Evolutionary conservation across 2,329 filamentous ascomycete genomes (phyloP).

Genomic region (Cordyceps tenuipes): DNA sequence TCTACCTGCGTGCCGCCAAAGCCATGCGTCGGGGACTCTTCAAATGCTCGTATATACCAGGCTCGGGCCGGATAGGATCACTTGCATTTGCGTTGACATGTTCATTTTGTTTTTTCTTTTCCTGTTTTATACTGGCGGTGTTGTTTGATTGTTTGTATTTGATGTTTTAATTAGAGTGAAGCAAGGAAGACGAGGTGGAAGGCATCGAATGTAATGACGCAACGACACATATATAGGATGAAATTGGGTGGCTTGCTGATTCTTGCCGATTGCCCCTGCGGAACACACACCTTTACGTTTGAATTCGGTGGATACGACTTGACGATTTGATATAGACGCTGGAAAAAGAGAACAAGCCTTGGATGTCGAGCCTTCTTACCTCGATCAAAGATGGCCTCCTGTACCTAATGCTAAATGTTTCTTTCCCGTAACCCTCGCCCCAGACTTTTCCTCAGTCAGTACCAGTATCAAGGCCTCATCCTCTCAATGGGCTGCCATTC

Average conservation of each 20-base stretch:
- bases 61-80: not conserved
- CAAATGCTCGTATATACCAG: not conserved
- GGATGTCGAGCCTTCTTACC: not conserved
- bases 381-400: not conserved
- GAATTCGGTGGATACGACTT: conserved; percentile 3
- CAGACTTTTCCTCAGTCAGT: not conserved
- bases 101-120: not conserved
- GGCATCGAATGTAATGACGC: not conserved
- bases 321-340: conserved; percentile 6
- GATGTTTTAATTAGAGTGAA: not conserved
- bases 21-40: not conserved
- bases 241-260: not conserved
- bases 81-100: not conserved
- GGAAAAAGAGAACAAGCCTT: not conserved
- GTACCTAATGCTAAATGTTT: not conserved
- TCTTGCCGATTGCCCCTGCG: not conserved
- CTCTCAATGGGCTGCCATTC: not conserved
- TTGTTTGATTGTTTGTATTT: not conserved
- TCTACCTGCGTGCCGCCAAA: not conserved
- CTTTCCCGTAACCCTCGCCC: not conserved
- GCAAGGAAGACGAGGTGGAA: not conserved
- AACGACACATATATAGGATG: not conserved
- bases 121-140: not conserved
- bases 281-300: conserved; percentile 7
- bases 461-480: not conserved